A percentile compares a stretch with the other conserved stretches of the same genome.
Conservation (phyloP, 75 land plant genomes). For the Ceratopteris richardii region DNA sequence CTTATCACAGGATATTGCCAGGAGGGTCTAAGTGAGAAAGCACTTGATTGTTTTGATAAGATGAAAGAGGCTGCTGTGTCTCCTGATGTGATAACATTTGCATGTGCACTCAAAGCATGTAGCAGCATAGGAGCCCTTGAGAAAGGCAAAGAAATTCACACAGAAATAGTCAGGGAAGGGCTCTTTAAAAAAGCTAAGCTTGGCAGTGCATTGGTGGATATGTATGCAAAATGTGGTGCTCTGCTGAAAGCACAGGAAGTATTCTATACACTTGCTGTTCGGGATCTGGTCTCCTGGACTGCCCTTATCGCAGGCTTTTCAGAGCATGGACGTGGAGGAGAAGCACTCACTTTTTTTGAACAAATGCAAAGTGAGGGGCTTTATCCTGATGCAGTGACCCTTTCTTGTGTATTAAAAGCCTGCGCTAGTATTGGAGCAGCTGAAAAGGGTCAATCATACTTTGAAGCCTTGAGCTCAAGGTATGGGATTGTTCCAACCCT, state of each 20-base stretch:
- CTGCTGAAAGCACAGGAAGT: slow-evolving; percentile 16
- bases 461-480: slow-evolving; percentile 7
- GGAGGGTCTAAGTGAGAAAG: slow-evolving; percentile 9
- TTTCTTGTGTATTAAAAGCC: slow-evolving; percentile 46
- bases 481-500: no score
- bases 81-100: slow-evolving; percentile 13
- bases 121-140: slow-evolving; percentile 1
- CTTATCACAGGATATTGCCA: slow-evolving; percentile 17
- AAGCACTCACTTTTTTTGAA: slow-evolving; percentile 18
- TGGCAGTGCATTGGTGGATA: slow-evolving; percentile 25
- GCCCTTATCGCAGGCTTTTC: slow-evolving; percentile 22
- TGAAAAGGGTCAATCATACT: slow-evolving; percentile 27
- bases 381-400: slow-evolving; percentile 45
- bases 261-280: slow-evolving; percentile 12
- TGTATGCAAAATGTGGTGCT: slow-evolving; percentile 31
- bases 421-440: slow-evolving; percentile 33
- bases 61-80: slow-evolving; percentile 28
- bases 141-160: slow-evolving; percentile 15
- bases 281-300: slow-evolving; percentile 20
- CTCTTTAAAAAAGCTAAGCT: slow-evolving; percentile 2
- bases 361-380: slow-evolving; percentile 14
- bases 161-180: slow-evolving; percentile 10
- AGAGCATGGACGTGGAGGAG: slow-evolving; percentile 17
- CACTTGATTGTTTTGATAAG: slow-evolving; percentile 24
- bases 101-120: slow-evolving; percentile 19